phyloP scores from a whole-genome alignment of 169 alveolate species.

The Plasmodium vivax region DNA sequence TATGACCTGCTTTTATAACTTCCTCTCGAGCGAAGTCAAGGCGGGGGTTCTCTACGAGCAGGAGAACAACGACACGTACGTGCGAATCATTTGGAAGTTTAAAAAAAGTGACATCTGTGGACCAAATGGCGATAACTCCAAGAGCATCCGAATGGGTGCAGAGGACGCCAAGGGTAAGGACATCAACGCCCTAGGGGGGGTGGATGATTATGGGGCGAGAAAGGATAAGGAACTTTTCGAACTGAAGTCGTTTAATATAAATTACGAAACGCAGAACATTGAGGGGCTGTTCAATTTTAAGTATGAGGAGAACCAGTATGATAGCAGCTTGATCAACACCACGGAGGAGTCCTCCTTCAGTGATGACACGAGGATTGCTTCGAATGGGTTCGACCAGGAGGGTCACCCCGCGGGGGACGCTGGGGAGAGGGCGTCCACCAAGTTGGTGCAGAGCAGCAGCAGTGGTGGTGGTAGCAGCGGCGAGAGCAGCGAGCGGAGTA shows the following conservation, averaged over 20 bases:
- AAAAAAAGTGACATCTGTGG: slow-evolving; percentile 6
- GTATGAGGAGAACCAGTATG: slow-evolving; percentile 74
- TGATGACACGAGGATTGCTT: background rate
- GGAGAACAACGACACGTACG: slow-evolving; percentile 52
- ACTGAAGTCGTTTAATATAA: slow-evolving; percentile 62
- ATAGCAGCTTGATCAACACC: slow-evolving; percentile 51
- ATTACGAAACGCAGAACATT: slow-evolving; percentile 68
- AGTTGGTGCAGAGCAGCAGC: background rate
- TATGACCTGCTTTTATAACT: slow-evolving; percentile 32
- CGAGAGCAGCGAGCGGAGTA: background rate
- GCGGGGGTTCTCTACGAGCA: slow-evolving; percentile 57
- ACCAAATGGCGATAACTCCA: background rate
- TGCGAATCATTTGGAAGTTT: slow-evolving; percentile 67
- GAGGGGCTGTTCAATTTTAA: slow-evolving; percentile 73
- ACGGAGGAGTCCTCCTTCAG: slow-evolving; percentile 62
- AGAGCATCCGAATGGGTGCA: background rate
- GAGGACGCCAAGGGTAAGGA: slow-evolving; percentile 5
- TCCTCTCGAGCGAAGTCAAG: slow-evolving; percentile 60
- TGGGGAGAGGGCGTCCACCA: background rate
- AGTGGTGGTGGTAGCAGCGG: background rate
- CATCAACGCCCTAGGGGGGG: background rate
- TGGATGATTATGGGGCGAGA: background rate
- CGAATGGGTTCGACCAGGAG: slow-evolving; percentile 1
- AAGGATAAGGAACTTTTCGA: slow-evolving; percentile 8
- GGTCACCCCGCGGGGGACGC: background rate